phyloP scores from a whole-genome alignment of 2,329 filamentous ascomycete species.

The Aspergillus sclerotialis region DNA sequence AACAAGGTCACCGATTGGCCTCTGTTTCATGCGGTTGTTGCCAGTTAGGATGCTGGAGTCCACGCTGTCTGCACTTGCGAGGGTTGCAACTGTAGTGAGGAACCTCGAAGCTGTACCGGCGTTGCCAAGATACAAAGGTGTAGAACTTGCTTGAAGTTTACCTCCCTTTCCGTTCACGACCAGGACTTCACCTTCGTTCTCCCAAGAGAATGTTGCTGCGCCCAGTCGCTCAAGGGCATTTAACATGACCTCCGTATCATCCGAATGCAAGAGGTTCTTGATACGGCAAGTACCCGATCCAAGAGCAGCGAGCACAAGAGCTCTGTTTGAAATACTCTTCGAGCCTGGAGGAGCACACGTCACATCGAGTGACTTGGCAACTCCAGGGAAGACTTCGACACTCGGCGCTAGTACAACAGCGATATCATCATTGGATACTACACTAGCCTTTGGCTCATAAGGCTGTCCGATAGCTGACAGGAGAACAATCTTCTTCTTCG shows the following conservation, averaged over 20 bases:
- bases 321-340: constrained; percentile 95
- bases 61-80: constrained; percentile 61
- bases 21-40: constrained; percentile 91
- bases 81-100: constrained; percentile 80
- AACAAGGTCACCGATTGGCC: constrained; percentile 88
- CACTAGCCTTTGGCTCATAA: constrained; percentile 77
- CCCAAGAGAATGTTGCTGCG: constrained; percentile 86
- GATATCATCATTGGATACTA: constrained; percentile 81
- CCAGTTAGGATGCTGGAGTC: constrained; percentile 77
- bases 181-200: constrained; percentile 85
- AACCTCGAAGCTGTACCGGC: constrained; percentile 95
- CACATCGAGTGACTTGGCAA: constrained; percentile 59
- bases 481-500: constrained; percentile 91
- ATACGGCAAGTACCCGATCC: constrained; percentile 80
- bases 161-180: constrained; percentile 90
- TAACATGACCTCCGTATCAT: constrained; percentile 96
- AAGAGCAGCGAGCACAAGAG: constrained; percentile 86
- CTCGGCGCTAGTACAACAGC: constrained; percentile 75
- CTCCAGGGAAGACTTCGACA: constrained; percentile 64
- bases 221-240: constrained; percentile 79
- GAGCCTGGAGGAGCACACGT: constrained; percentile 86
- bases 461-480: constrained; percentile 85
- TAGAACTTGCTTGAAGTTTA: constrained; percentile 64
- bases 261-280: constrained; percentile 88
- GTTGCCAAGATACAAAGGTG: constrained; percentile 87